A percentile compares a stretch with the other conserved stretches of the same genome.
phyloP scores from a whole-genome alignment of 768 basidiomycete species.

The Kwoniella botswanensis region DNA sequence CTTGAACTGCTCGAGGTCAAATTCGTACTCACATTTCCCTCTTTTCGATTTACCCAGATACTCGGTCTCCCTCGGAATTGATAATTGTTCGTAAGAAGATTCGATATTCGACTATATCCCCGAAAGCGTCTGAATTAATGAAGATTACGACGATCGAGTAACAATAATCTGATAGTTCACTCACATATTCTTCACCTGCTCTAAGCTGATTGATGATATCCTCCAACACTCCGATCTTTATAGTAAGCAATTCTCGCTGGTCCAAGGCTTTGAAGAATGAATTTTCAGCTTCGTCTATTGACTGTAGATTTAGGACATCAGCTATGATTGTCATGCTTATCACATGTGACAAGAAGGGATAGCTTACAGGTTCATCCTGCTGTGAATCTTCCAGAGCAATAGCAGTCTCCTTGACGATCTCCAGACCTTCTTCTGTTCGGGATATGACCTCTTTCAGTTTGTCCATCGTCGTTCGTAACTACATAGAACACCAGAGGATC shows the following conservation, averaged over 20 bases:
- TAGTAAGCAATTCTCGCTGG: constrained; percentile 19
- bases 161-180: constrained; percentile 1
- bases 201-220: constrained; percentile 19
- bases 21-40: constrained; percentile 39
- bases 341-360: background rate
- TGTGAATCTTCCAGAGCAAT: constrained; percentile 32
- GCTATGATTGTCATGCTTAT: too few relatives aligned
- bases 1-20: background rate
- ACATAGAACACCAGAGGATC: background rate
- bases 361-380: constrained; percentile 31
- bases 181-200: constrained; percentile 25
- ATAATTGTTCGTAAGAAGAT: constrained; percentile 20
- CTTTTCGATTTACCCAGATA: constrained; percentile 36
- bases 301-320: constrained; percentile 15
- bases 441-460: constrained; percentile 27
- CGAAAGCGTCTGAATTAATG: background rate
- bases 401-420: constrained; percentile 34
- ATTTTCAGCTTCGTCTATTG: constrained; percentile 31
- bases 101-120: constrained; percentile 28
- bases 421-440: constrained; percentile 29
- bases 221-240: constrained; percentile 32
- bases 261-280: constrained; percentile 29
- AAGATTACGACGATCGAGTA: background rate
- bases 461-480: constrained; percentile 24
- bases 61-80: constrained; percentile 15